Evolutionary conservation across 805 yeast species (phyloP).

Genomic region (Tetrapisispora namnaoensis): DNA sequence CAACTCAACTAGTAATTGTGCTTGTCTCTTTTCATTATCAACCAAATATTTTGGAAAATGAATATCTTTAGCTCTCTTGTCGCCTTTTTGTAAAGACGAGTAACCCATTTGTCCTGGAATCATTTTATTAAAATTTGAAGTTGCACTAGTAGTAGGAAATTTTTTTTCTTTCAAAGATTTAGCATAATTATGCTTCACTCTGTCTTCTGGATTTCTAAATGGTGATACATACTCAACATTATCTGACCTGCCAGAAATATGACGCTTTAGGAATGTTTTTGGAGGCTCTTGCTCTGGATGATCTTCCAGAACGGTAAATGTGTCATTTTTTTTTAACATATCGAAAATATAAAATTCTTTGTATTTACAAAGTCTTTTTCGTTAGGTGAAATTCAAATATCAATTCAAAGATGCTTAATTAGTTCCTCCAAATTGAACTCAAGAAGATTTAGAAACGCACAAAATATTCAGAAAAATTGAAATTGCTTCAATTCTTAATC

Average conservation of each 20-base stretch:
- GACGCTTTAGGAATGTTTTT: not conserved
- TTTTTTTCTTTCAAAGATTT: constrained; percentile 3
- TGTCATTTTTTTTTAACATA: not conserved
- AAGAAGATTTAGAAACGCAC: too few species aligned
- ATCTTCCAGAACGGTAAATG: not conserved
- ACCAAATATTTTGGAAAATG: constrained; percentile 21
- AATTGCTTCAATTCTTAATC: too few species aligned
- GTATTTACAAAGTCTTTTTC: not conserved
- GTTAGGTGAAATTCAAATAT: not conserved
- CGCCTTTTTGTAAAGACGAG: constrained; percentile 10
- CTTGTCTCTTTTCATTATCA: constrained; percentile 23
- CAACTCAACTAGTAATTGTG: constrained; percentile 11
- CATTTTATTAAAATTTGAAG: constrained; percentile 13
- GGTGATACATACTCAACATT: constrained; percentile 6
- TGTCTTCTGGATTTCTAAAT: constrained; percentile 5
- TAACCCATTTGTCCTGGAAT: constrained; percentile 21
- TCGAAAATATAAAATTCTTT: not conserved
- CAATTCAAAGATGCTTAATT: not conserved
- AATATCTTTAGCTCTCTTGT: constrained; percentile 24
- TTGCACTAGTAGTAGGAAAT: constrained; percentile 25
- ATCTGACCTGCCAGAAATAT: not conserved
- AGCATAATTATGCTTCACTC: not conserved
- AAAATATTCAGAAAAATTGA: too few species aligned
- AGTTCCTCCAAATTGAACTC: too few species aligned
- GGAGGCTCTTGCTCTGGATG: not conserved